These are phyloP conservation scores for Modicella reniformis DNA, from an alignment of 371 early-diverging fungal species.

Conservation along the genomic window DNA sequence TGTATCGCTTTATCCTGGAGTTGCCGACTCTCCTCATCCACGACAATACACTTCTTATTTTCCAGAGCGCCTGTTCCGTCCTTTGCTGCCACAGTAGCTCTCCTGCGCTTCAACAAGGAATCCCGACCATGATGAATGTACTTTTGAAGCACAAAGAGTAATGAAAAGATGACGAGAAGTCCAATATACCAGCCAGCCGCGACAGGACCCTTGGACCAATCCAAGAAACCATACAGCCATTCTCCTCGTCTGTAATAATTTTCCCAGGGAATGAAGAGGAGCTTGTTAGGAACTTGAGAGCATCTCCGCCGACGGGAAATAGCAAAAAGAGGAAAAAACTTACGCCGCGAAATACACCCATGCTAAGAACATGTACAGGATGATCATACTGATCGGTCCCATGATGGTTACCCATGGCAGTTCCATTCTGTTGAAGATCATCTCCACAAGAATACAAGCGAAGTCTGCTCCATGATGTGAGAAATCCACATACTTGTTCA, in stretches of 20 bases:
- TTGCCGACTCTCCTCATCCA: neutral
- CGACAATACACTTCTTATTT: neutral
- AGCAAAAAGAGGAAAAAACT: conserved; percentile 1
- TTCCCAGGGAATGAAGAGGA: neutral
- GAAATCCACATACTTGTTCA: conserved; percentile 49
- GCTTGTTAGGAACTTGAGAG: neutral
- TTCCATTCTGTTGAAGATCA: conserved; percentile 50
- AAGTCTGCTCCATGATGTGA: conserved; percentile 49
- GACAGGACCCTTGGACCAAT: conserved; percentile 40
- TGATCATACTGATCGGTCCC: conserved; percentile 44
- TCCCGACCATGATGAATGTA: conserved; percentile 48
- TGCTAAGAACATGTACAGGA: conserved; percentile 53
- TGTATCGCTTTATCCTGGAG: neutral
- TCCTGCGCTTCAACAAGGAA: conserved; percentile 11
- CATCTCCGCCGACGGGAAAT: too few species aligned
- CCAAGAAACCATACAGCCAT: conserved; percentile 51
- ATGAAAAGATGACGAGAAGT: conserved; percentile 28
- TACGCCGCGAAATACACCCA: conserved; percentile 55
- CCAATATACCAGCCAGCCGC: conserved; percentile 50
- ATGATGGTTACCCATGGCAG: conserved; percentile 33
- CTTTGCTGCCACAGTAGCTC: conserved; percentile 20
- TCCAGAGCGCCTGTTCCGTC: conserved; percentile 33
- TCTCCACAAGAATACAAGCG: conserved; percentile 38
- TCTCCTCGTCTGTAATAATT: conserved; percentile 30
- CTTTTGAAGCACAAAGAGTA: conserved; percentile 42